Evolutionary conservation across 2,329 filamentous ascomycete species (phyloP).

Genomic region (Passalora sequoiae): DNA sequence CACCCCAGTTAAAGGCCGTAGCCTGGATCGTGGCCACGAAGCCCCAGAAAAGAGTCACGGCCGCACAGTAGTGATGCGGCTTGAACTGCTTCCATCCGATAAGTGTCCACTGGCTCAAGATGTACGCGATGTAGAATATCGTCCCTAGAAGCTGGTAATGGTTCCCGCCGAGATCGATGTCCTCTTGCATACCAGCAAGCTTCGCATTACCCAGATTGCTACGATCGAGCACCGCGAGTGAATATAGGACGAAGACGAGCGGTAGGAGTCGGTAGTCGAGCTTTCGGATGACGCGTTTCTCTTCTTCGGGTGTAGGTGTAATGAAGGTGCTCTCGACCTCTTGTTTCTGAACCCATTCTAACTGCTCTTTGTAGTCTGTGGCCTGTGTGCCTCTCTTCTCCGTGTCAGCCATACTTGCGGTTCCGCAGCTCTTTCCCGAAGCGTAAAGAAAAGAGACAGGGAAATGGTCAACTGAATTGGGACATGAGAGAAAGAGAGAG

Average conservation of each 20-base stretch:
- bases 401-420: constrained; percentile 5
- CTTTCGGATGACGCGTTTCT: constrained; percentile 30
- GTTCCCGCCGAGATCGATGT: constrained; percentile 45
- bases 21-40: constrained; percentile 46
- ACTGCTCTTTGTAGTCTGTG: constrained; percentile 14
- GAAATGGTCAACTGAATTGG: not conserved
- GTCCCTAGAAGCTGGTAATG: constrained; percentile 48
- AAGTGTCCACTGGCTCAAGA: constrained; percentile 39
- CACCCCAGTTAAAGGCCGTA: constrained; percentile 41
- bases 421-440: not conserved
- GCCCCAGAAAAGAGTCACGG: constrained; percentile 44
- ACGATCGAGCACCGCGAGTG: constrained; percentile 30
- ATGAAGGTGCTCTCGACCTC: constrained; percentile 19
- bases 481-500: not conserved
- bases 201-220: constrained; percentile 38
- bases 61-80: constrained; percentile 38
- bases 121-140: constrained; percentile 51
- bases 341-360: constrained; percentile 10
- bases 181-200: constrained; percentile 40
- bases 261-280: constrained; percentile 31
- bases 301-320: constrained; percentile 25
- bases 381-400: constrained; percentile 14
- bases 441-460: no score
- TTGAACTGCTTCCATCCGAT: constrained; percentile 40
- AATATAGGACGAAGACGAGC: constrained; percentile 32